phyloP scores from a whole-genome alignment of 2,329 filamentous ascomycete genomes.

The Fusarium oligoseptatum region DNA sequence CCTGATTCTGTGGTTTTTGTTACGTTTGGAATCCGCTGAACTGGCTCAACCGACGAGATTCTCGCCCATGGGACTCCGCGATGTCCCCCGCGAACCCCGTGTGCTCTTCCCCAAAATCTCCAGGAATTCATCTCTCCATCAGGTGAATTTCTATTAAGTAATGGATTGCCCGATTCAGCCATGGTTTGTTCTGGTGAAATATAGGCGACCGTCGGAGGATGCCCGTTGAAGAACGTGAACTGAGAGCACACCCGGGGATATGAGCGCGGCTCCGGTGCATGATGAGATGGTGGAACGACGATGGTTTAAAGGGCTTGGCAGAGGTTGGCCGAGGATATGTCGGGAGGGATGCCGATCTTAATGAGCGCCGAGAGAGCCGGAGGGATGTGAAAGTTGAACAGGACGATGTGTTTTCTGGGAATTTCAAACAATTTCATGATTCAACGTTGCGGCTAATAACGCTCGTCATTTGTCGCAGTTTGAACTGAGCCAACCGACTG shows the following conservation, averaged over 20 bases:
- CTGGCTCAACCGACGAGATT: neutral
- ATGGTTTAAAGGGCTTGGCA: neutral
- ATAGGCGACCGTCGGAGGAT: neutral
- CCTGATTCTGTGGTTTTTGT: slow-evolving; percentile 8
- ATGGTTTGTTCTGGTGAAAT: neutral
- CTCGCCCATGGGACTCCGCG: slow-evolving; percentile 16
- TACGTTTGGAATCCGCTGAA: slow-evolving; percentile 33
- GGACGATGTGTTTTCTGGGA: neutral
- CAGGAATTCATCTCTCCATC: neutral
- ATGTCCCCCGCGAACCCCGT: slow-evolving; percentile 30
- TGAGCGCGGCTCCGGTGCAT: neutral
- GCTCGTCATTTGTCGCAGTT: neutral
- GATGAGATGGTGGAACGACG: neutral
- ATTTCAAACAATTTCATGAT: neutral
- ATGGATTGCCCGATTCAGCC: slow-evolving; percentile 3
- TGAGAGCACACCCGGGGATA: neutral
- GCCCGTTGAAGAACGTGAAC: neutral
- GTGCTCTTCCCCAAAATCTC: slow-evolving; percentile 20
- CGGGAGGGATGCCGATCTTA: neutral
- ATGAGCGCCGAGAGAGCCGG: neutral
- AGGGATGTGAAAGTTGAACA: neutral
- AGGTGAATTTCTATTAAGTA: slow-evolving; percentile 29
- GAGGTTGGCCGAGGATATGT: neutral
- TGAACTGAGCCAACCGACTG: neutral
- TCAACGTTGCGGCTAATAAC: neutral